Evolutionary conservation across 108 stramenopile genomes (phyloP), one percentile per base, ranked within the genome.

Genomic region (Pseudonitzschia pungens): DNA sequence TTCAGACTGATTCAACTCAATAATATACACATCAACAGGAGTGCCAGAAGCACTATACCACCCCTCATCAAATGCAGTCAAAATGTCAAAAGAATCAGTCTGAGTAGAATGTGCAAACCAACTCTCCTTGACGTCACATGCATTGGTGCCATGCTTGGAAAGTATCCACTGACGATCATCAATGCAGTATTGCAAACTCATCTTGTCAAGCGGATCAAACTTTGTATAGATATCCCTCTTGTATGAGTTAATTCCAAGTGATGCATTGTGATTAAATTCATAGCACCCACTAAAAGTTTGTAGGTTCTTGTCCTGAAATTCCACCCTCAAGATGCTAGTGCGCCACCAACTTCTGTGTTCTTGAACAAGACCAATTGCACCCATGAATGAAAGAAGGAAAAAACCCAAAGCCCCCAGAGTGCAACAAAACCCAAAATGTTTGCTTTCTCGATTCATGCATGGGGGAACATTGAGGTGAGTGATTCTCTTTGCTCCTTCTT

Each of bases 401-500:
- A 51, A 3, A 26, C 24, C 57, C 7, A 27, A 0, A 15, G 14
- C 10, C 14, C 21, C 27, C 8, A 26, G 4, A 6, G 24, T 58
- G 9, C 26, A 58, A 7, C 9, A 4, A 14, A 27, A 58, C 27
- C 57, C 0, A 27, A 14, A 4, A 6, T 26, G 57, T 8, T 0
- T 58, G 5, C 27, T 9, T 58, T 14, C 12, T 4, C 5, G n/a
- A 24, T 8, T 11, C 15, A 27, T 58, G 57, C 57, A 26, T 12
- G 15, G 4, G 24, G 57, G 57, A 26, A 58, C 24, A 4, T 5
- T 4, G 21, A 4, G n/a, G 7, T 27, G 27, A 0, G 14, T 20
- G 22, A 71, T 62, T n/a, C 48, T 16, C n/a, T 53, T 72, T 24
- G 71, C 63, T 60, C 65, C 60, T 50, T 65, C 24, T 43, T 20